These are phyloP conservation scores for Fusarium sp. DNA, from an alignment of 2,329 filamentous ascomycete genomes.

Conservation along the genomic window DNA sequence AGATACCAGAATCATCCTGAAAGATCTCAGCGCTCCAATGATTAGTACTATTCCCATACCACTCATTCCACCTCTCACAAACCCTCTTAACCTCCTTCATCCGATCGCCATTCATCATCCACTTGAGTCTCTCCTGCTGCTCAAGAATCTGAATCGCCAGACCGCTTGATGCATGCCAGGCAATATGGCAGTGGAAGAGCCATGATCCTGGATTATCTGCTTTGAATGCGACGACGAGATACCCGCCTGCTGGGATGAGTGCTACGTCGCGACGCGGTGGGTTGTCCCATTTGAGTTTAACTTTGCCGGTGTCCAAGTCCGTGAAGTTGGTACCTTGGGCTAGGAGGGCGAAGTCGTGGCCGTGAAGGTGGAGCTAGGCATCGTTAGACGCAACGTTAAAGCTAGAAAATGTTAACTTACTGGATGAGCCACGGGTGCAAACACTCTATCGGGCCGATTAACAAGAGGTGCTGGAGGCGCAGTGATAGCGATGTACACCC, in stretches of 20 bases:
- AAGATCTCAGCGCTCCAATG: conserved; percentile 16
- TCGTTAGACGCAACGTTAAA: background rate
- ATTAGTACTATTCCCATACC: conserved; percentile 13
- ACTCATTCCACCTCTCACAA: conserved; percentile 25
- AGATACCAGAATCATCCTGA: conserved; percentile 18
- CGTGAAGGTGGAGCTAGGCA: conserved; percentile 43
- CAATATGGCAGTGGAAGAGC: conserved; percentile 62
- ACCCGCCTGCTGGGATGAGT: conserved; percentile 56
- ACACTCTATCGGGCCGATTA: background rate
- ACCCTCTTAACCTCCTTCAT: conserved; percentile 23
- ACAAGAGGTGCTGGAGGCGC: background rate
- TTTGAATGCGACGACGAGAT: conserved; percentile 61
- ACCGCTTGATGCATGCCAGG: conserved; percentile 57
- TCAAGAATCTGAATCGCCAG: conserved; percentile 42
- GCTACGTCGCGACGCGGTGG: conserved; percentile 64
- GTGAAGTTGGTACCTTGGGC: conserved; percentile 26
- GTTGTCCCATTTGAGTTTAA: conserved; percentile 50
- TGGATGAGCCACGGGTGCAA: conserved; percentile 31
- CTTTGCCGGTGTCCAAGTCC: conserved; percentile 1
- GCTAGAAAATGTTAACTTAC: conserved; percentile 3
- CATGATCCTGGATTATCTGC: conserved; percentile 61
- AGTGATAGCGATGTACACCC: conserved; percentile 30
- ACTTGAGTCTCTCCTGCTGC: conserved; percentile 10
- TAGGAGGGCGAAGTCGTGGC: conserved; percentile 41
- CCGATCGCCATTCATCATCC: background rate